Percentiles rank a stretch among this genome's conserved stretches.
Conservation (phyloP, 1,284 basidiomycete species). For the Meripilus lineatus region DNA sequence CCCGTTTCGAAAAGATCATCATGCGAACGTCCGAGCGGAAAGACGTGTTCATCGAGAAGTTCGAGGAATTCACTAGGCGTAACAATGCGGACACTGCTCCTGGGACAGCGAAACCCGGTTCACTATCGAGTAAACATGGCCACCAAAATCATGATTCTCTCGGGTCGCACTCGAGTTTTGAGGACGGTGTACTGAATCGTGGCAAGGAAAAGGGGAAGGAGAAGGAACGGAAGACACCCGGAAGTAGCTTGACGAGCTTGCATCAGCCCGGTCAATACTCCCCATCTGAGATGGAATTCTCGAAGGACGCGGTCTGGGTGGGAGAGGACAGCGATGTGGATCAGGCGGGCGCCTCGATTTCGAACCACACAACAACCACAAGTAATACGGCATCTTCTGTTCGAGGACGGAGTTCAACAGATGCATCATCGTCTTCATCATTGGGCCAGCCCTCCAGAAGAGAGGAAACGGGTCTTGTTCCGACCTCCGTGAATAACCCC, state of each 20-base stretch:
- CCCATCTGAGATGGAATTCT: slow-evolving; percentile 66
- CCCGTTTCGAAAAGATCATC: slow-evolving; percentile 81
- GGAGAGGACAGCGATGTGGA: slow-evolving; percentile 58
- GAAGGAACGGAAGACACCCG: slow-evolving; percentile 25
- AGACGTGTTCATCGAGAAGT: slow-evolving; percentile 89
- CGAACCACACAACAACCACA: slow-evolving; percentile 15
- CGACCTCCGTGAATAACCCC: slow-evolving; percentile 16
- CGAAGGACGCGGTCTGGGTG: slow-evolving; percentile 73
- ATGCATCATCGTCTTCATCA: slow-evolving; percentile 67
- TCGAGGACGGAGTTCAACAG: slow-evolving; percentile 62
- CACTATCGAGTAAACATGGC: slow-evolving; percentile 43
- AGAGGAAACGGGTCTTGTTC: slow-evolving; percentile 16
- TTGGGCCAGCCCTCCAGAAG: slow-evolving; percentile 35
- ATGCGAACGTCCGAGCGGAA: slow-evolving; percentile 88
- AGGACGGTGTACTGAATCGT: slow-evolving; percentile 51
- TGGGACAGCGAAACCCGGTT: slow-evolving; percentile 4
- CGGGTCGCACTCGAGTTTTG: slow-evolving; percentile 63
- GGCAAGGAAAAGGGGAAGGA: slow-evolving; percentile 22
- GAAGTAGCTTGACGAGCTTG: slow-evolving; percentile 28
- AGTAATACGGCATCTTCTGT: slow-evolving; percentile 17
- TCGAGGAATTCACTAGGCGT: slow-evolving; percentile 31
- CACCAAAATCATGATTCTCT: slow-evolving; percentile 30
- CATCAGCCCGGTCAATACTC: slow-evolving; percentile 37
- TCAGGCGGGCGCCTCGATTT: slow-evolving; percentile 19
- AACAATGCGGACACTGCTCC: neutral